Conservation (phyloP, 805 yeast genomes). For the Saccharomycopsis oosterbeekiorum region DNA sequence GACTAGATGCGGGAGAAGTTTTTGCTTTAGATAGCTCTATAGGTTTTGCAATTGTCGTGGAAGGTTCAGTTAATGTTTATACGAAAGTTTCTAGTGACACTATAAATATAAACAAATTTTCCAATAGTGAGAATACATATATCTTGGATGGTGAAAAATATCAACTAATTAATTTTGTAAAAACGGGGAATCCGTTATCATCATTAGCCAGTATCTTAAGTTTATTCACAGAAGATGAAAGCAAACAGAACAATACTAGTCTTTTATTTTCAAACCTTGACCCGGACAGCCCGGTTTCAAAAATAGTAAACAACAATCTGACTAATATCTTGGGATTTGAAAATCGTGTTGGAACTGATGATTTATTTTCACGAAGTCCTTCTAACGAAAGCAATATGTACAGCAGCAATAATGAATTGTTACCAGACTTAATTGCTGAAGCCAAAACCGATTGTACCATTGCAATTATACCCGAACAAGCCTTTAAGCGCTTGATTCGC, state of each 20-base stretch:
- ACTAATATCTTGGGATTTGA: not conserved
- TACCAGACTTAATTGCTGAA: slow-evolving; percentile 52
- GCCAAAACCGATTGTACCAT: slow-evolving; percentile 73
- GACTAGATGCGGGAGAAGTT: slow-evolving; percentile 66
- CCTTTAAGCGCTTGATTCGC: slow-evolving; percentile 60
- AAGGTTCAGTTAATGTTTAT: slow-evolving; percentile 77
- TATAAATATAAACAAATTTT: not conserved
- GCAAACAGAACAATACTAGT: not conserved
- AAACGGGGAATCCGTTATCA: slow-evolving; percentile 76
- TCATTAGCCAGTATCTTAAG: slow-evolving; percentile 74
- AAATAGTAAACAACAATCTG: not conserved
- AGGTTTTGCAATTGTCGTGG: slow-evolving; percentile 89
- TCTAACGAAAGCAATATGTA: not conserved
- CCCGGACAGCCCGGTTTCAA: not conserved
- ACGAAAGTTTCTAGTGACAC: slow-evolving; percentile 33
- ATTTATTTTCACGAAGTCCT: not conserved
- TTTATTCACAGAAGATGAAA: slow-evolving; percentile 44
- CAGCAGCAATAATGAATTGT: not conserved
- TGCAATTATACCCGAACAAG: slow-evolving; percentile 81
- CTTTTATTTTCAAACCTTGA: slow-evolving; percentile 3
- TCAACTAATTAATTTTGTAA: slow-evolving; percentile 70
- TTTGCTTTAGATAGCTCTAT: slow-evolving; percentile 60
- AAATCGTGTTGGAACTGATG: not conserved
- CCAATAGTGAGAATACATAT: slow-evolving; percentile 28
- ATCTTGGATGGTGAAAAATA: slow-evolving; percentile 49